phyloP scores from a whole-genome alignment of 2,329 filamentous ascomycete genomes.

The Mariannaea sp. region DNA sequence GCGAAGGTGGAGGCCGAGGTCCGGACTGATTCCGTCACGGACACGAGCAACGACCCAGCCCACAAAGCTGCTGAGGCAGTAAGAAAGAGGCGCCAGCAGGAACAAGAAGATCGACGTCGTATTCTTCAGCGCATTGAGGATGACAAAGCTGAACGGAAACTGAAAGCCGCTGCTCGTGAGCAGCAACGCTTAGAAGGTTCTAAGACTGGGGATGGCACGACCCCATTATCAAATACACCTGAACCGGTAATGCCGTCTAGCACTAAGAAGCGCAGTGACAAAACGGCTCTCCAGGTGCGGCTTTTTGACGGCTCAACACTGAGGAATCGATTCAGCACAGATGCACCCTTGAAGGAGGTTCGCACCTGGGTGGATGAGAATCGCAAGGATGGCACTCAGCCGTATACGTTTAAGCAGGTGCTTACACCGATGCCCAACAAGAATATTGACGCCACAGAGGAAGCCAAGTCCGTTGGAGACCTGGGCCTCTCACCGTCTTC shows the following conservation, averaged over 20 bases:
- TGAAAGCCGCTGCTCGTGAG: slow-evolving; percentile 57
- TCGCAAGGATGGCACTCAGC: slow-evolving; percentile 59
- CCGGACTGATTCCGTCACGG: slow-evolving; percentile 40
- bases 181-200: slow-evolving; percentile 35
- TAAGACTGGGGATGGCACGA: slow-evolving; percentile 39
- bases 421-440: slow-evolving; percentile 77
- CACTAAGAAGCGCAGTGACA: slow-evolving; percentile 36
- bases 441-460: slow-evolving; percentile 75
- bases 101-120: slow-evolving; percentile 69
- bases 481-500: slow-evolving; percentile 78
- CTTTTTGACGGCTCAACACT: slow-evolving; percentile 85
- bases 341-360: slow-evolving; percentile 69
- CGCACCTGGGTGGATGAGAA: slow-evolving; percentile 76
- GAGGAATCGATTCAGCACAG: slow-evolving; percentile 70
- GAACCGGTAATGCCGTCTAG: slow-evolving; percentile 41
- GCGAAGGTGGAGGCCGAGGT: slow-evolving; percentile 49
- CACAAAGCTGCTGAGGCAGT: slow-evolving; percentile 58
- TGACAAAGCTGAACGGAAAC: slow-evolving; percentile 71
- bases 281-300: slow-evolving; percentile 72
- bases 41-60: slow-evolving; percentile 40
- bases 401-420: slow-evolving; percentile 85
- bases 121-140: slow-evolving; percentile 77
- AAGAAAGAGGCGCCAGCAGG: slow-evolving; percentile 67
- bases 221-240: slow-evolving; percentile 40
- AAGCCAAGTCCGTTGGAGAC: slow-evolving; percentile 68